Base-by-base conservation (phyloP, 2,329 filamentous ascomycete genomes). In the Fusarium devonianum region DNA sequence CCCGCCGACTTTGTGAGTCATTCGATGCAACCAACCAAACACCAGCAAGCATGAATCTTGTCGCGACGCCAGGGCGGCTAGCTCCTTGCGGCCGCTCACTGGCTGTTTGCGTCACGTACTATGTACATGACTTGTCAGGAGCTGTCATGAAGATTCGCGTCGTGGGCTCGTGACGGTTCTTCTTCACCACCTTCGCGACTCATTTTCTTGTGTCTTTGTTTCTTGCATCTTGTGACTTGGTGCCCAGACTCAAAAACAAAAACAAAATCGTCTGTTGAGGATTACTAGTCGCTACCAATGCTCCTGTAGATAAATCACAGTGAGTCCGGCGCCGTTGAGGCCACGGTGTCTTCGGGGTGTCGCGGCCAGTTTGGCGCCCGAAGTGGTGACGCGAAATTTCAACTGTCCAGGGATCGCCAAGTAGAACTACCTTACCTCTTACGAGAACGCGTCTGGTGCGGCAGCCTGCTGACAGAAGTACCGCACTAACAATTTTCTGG, bases 401-500 rank as follows among this genome's bases (percentile, higher is more conserved):
- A 59, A 65, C 62, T 56, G 53, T 56, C 59, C 52, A 51, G 53
- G 62, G 64, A 65, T 70, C 66, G 52, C 37, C 64, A 52, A 63
- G 63, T 66, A 57, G 30, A n/a, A n/a, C n/a, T n/a, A n/a, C 32
- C 53, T 48, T 67, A 63, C 69, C 58, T 64, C 45, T 58, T 63
- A 58, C 55, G 56, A 59, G 44, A 56, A 57, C 48, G 57, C 62
- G 61, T 55, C 55, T 56, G 56, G 59, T 58, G 36, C 45, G 38
- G 51, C 49, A 39, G 48, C 36, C 33, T 49, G 41, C 58, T 53
- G 29, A 30, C 45, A 42, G 42, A 73, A 60, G 72, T 73, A 73
- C 61, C 66, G 33, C 70, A 53, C 62, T 74, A 74, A 74, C 71
- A 73, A 72, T 73, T 72, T 65, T 36, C 40, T 41, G 29, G 38